Evolutionary conservation across 2,329 filamentous ascomycete species (phyloP), one percentile per base, ranked within the genome.

Genomic region (Xenoacremonium recifei): DNA sequence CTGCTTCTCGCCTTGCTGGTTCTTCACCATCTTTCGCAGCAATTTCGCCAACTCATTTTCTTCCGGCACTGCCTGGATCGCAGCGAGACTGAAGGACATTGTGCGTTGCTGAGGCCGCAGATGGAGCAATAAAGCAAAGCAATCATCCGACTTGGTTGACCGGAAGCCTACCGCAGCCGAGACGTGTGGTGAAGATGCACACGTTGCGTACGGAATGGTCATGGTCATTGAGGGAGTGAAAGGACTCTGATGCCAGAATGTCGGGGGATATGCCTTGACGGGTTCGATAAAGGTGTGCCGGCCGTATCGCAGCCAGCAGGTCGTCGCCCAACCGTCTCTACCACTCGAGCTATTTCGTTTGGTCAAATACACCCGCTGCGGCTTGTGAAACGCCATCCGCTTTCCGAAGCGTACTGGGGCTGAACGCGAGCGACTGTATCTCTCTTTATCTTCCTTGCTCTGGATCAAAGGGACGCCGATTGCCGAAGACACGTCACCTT

Each of bases 271-370:
- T 1, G 12, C 34, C 4, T 11, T n/a, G 3, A 45, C 4, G 5
- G 32, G 40, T 5, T 44, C 31, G 5, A 48, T 13, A 4, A 21
- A 19, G 1, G 27, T 5, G 9, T 35, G 21, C 3, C 37, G 16
- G 6, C 35, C 46, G 6, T 48, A 50, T 12, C 38, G 41, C 19
- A 50, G 18, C 41, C 33, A 45, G 13, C 47, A 51, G 9, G 38
- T 40, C 5, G 21, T 42, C 0, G 42, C 38, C 3, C 23, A 30
- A 0, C 37, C 44, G 2, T 39, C 41, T n/a, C 15, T n/a, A 4
- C 23, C 33, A 1, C 39, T 31, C 1, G 15, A 16, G 11, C 17
- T 41, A 16, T 37, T 40, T 18, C 45, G 37, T 23, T 48, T 50
- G 1, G 36, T 33, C 15, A 52, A 13, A 21, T 45, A 50, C 3